Conservation (phyloP, 371 early-diverging fungal species). For the Lichtheimia ramosa region DNA sequence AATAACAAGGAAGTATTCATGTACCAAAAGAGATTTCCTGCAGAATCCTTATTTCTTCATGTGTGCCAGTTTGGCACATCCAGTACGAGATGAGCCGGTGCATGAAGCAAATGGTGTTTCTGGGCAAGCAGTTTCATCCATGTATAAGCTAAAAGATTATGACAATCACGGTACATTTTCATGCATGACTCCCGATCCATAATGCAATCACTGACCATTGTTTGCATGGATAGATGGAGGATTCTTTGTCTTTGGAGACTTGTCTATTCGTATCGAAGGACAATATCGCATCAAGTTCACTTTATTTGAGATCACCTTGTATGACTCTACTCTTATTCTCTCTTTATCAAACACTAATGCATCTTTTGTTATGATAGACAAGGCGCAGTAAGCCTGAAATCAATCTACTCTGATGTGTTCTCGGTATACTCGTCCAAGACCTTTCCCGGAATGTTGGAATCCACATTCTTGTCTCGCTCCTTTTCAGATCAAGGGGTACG, state of each 20-base stretch:
- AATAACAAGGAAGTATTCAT: not conserved
- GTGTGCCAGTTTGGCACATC: slow-evolving; percentile 40
- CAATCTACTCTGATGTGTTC: slow-evolving; percentile 58
- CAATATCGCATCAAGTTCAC: slow-evolving; percentile 84
- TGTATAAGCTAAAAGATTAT: slow-evolving; percentile 47
- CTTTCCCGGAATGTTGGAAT: slow-evolving; percentile 88
- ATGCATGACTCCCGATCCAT: not conserved
- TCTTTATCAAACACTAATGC: not conserved
- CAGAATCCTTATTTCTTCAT: slow-evolving; percentile 50
- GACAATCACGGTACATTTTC: slow-evolving; percentile 35
- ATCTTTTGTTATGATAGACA: slow-evolving; percentile 7
- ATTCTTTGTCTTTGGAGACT: slow-evolving; percentile 94
- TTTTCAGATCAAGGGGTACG: slow-evolving; percentile 56
- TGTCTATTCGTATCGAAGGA: slow-evolving; percentile 91
- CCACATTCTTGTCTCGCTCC: slow-evolving; percentile 49
- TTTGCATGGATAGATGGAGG: slow-evolving; percentile 66
- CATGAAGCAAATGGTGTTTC: slow-evolving; percentile 31
- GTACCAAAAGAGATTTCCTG: slow-evolving; percentile 55
- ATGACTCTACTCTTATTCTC: not conserved
- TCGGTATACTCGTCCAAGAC: slow-evolving; percentile 85
- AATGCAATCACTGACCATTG: not conserved
- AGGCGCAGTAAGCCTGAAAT: slow-evolving; percentile 26
- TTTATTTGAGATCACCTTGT: slow-evolving; percentile 78
- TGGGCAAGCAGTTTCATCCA: slow-evolving; percentile 45
- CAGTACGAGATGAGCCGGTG: slow-evolving; percentile 30